Evolutionary conservation across 2,329 filamentous ascomycete species (phyloP), one percentile per base, ranked within the genome.

Genomic region (Stagonosporopsis chrysanthemi): DNA sequence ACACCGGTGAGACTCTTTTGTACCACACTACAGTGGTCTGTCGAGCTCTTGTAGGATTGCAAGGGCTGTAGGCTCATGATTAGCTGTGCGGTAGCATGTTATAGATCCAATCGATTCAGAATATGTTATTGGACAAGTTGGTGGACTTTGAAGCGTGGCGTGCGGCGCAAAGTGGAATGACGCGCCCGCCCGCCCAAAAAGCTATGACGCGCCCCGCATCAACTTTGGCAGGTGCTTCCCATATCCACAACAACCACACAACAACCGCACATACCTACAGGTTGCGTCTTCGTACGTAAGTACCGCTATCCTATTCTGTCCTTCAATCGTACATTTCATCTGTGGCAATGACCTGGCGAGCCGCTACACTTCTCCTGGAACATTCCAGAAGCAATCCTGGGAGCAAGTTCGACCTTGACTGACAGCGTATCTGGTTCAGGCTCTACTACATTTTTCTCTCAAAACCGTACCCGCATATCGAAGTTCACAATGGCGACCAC

Each of bases 401-500:
- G 29, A 47, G 52, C 36, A 41, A 47, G 41, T 46, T 48, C 12
- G 40, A 53, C 26, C 12, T 41, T 48, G 36, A 55, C 56, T 58
- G 45, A 58, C 56, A 7, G 35, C 40, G 45, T 41, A 54, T 26
- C 19, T 17, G 46, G 31, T 35, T n/a, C 14, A 48, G 24, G 12
- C 38, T 36, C 24, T 9, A n/a, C 22, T 17, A 42, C n/a, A 22
- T n/a, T 28, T 22, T 19, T 12, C 7, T 24, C 38, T 24, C 39
- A n/a, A 12, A 44, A 24, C 5, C 23, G 17, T 23, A 23, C 8
- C 3, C 11, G 14, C 7, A n/a, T 12, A 12, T 42, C 22, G 22
- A 29, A 24, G 22, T 7, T 15, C 46, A 74, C 50, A 31, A 81
- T 81, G 79, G 67, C 70, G 41, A 72, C 70, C 29, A 69, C 73